Base-by-base conservation (phyloP, 1,284 basidiomycete genomes). In the Schizopora paradoxa region DNA sequence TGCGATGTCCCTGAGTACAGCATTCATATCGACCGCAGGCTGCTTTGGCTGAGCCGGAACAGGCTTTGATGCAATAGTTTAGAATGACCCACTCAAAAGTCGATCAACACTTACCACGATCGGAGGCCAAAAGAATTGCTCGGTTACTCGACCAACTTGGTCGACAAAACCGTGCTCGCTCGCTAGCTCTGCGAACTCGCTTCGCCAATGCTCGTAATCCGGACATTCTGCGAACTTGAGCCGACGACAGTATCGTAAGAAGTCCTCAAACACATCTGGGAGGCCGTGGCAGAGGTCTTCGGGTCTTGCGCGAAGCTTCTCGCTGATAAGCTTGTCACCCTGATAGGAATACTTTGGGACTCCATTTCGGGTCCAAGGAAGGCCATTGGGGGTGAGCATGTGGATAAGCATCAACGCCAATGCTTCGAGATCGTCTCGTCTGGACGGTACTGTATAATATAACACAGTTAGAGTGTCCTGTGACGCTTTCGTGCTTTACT, bases 341-440 rank as follows among this genome's bases (percentile, higher is more conserved):
- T 76, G 77, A 10, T 66, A 68, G 14, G 79, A 73, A 7, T 77
- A 77, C 56, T 80, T 82, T 4, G 84, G 84, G 5, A 87, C 72
- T 8, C 84, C 84, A 49, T 83, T 82, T 11, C 85, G 72, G 28
- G 82, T 86, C 84, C 84, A 87, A 14, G 74, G 66, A 25, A 87
- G 73, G 4, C 84, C 84, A n/a, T 74, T 72, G 2, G 85, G 82
- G 2, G 79, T 87, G 33, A 87, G 68, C 14, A 87, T 69, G 58
- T 87, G 84, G 48, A 87, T 82, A 47, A 87, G 69, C 82, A 87
- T 84, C 28, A 87, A 67, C 2, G 82, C 82, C 23, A 74, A 69
- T 0, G 84, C 84, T 61, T 87, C 84, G 42, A 87, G 69, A 57
- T 87, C 84, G 56, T 87, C 84, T 51, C 84, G 71, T 36, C 84